Percentiles rank a stretch among this genome's conserved stretches.
Conservation (phyloP, 2,329 filamentous ascomycete genomes). For the Ascomycota sp. region DNA sequence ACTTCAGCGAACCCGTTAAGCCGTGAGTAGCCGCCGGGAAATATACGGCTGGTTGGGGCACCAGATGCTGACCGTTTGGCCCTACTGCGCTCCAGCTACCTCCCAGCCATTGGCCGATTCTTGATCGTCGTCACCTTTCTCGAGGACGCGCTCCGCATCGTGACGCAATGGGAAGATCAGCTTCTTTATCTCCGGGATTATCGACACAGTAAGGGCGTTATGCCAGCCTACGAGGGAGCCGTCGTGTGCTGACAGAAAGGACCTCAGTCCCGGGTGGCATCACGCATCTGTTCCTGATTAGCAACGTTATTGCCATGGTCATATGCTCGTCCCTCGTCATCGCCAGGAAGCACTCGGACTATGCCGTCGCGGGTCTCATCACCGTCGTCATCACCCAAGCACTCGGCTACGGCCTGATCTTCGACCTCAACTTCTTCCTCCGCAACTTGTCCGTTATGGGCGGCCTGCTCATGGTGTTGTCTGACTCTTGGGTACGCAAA, state of each 20-base stretch:
- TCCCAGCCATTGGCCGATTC: conserved; percentile 90
- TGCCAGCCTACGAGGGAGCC: not conserved
- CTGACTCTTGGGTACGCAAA: conserved; percentile 96
- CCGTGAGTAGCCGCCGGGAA: conserved; percentile 36
- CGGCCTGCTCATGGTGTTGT: conserved; percentile 91
- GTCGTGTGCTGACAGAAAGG: not conserved
- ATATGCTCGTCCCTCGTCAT: conserved; percentile 73
- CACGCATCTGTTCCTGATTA: conserved; percentile 79
- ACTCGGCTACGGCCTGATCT: conserved; percentile 90
- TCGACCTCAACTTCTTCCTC: conserved; percentile 99
- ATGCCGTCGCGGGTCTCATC: conserved; percentile 77
- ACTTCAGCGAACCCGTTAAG: conserved; percentile 73
- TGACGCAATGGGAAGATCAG: conserved; percentile 96
- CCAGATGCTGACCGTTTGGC: conserved; percentile 3
- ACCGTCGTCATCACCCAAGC: conserved; percentile 83
- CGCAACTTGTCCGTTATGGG: conserved; percentile 96
- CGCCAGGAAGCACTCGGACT: conserved; percentile 77
- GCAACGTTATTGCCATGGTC: conserved; percentile 79
- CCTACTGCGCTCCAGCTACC: conserved; percentile 39
- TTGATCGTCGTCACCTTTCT: conserved; percentile 96
- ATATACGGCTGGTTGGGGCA: not conserved
- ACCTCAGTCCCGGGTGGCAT: conserved; percentile 75
- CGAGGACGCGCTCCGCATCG: conserved; percentile 85
- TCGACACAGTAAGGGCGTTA: conserved; percentile 53
- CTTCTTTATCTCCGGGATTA: conserved; percentile 83